phyloP scores from a whole-genome alignment of 2,329 filamentous ascomycete genomes.

The Cercospora sesami region DNA sequence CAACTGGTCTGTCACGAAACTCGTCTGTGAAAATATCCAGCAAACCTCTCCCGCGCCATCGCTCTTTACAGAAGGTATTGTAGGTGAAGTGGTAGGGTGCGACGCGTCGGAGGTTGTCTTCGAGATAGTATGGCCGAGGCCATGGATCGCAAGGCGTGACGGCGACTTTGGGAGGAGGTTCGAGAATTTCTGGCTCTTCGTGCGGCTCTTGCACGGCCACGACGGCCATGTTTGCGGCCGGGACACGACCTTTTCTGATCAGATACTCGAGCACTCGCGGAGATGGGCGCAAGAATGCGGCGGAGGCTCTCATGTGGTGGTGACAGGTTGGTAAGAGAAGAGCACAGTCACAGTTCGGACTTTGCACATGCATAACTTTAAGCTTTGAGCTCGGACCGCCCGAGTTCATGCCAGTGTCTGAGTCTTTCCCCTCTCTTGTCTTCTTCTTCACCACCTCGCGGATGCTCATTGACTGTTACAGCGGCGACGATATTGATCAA shows the following conservation, averaged over 20 bases:
- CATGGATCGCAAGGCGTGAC: slow-evolving; percentile 59
- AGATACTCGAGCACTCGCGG: slow-evolving; percentile 55
- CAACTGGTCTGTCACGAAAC: slow-evolving; percentile 80
- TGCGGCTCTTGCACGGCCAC: slow-evolving; percentile 30
- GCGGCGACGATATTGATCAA: neutral
- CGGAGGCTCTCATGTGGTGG: slow-evolving; percentile 20
- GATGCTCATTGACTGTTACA: neutral
- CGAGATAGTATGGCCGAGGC: slow-evolving; percentile 75
- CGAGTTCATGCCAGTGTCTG: neutral
- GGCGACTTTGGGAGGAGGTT: slow-evolving; percentile 51
- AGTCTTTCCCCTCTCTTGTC: neutral
- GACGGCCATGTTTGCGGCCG: slow-evolving; percentile 33
- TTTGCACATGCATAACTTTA: slow-evolving; percentile 4
- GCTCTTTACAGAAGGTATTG: slow-evolving; percentile 90
- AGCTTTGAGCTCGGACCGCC: neutral
- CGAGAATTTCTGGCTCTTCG: slow-evolving; percentile 42
- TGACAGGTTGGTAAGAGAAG: neutral
- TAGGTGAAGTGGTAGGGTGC: slow-evolving; percentile 90
- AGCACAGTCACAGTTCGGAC: neutral
- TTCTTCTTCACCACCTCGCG: neutral
- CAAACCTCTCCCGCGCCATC: slow-evolving; percentile 80
- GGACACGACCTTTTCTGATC: slow-evolving; percentile 46
- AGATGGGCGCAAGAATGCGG: slow-evolving; percentile 42
- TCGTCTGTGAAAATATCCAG: slow-evolving; percentile 88
- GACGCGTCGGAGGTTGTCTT: slow-evolving; percentile 79